Evolutionary conservation across 2,329 filamentous ascomycete species (phyloP), one percentile per base, ranked within the genome.

Genomic region (Apiospora koreana): DNA sequence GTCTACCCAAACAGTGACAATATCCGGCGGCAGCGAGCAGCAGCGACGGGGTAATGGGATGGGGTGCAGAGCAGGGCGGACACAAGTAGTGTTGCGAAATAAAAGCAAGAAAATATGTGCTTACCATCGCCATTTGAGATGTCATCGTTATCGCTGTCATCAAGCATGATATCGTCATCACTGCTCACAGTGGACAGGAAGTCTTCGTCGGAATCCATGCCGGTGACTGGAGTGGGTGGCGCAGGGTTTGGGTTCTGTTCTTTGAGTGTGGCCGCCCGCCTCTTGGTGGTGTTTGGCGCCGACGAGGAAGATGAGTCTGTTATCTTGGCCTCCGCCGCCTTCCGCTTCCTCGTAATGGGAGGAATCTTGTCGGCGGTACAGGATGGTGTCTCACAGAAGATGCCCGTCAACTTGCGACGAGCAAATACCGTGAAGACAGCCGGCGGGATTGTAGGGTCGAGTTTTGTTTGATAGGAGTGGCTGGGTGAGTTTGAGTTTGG

Each of bases 141-240:
- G 81, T 87, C 82, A 80, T 87, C 91, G 76, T 94, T 93, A 69
- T 94, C 94, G 75, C 93, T 94, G 72, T 93, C 91, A 76, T 94
- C 93, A 73, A 92, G 88, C 80, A 92, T 87, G 71, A 94, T 88
- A 74, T 93, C 91, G 69, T 92, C 91, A 54, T 91, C 92, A 78
- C 93, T 97, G 54, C 93, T 95, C 76, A 91, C 86, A 78, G 91
- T 90, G 76, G 93, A 97, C 88, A 96, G 92, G 81, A 95, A 95
- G 72, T 98, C 95, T 78, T 98, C 94, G 77, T 98, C 95, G 10
- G 95, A 98, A 84, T 97, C 94, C 95, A 98, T 98, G 73, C 85
- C 88, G 66, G 88, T 91, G 71, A 87, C 81, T 38, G 88, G 87
- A 6, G 88, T 89, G 21, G 88, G 87, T 28, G 90, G 89, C 50